These are phyloP conservation scores for Cladosporium sp. DNA, from an alignment of 2,329 filamentous ascomycete species.

Conservation along the genomic window DNA sequence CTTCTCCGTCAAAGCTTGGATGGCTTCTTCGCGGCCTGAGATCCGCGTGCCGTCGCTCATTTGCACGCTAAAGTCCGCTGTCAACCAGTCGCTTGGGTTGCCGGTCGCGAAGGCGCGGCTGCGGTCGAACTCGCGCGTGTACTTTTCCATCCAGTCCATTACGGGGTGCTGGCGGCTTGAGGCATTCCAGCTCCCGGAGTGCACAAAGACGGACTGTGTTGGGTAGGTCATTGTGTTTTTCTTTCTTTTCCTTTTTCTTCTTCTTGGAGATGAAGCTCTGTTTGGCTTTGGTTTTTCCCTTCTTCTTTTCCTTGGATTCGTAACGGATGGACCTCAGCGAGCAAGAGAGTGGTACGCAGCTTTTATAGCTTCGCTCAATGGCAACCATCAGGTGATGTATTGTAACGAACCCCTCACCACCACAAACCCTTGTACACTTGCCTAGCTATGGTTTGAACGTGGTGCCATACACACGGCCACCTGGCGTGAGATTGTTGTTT, in stretches of 20 bases:
- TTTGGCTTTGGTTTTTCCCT: too few species aligned
- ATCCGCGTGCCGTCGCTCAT: slow-evolving; percentile 21
- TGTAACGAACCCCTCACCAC: too few species aligned
- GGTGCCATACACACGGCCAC: too few species aligned
- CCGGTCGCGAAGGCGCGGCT: slow-evolving; percentile 12
- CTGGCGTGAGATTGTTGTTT: too few species aligned
- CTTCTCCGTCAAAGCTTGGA: slow-evolving; percentile 17
- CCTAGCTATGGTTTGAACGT: too few species aligned
- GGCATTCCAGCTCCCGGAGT: slow-evolving; percentile 19
- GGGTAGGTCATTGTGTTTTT: slow-evolving; percentile 26
- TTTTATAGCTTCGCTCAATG: too few species aligned
- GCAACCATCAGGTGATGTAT: too few species aligned
- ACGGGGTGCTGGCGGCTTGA: slow-evolving; percentile 21
- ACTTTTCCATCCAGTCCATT: slow-evolving; percentile 26
- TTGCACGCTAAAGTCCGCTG: slow-evolving; percentile 10
- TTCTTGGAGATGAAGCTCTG: too few species aligned
- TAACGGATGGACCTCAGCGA: too few species aligned
- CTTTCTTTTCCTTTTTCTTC: background rate
- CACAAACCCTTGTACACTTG: too few species aligned
- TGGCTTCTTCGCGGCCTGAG: slow-evolving; percentile 20
- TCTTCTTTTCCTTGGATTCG: too few species aligned
- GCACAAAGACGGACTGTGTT: slow-evolving; percentile 21
- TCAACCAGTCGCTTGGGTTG: slow-evolving; percentile 13
- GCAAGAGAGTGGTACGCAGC: too few species aligned
- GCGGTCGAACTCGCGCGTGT: slow-evolving; percentile 21